A percentile compares a stretch with the other conserved stretches of the same genome.
Conservation (phyloP, 1,139 yeast genomes). For the Taphrina betulina region DNA sequence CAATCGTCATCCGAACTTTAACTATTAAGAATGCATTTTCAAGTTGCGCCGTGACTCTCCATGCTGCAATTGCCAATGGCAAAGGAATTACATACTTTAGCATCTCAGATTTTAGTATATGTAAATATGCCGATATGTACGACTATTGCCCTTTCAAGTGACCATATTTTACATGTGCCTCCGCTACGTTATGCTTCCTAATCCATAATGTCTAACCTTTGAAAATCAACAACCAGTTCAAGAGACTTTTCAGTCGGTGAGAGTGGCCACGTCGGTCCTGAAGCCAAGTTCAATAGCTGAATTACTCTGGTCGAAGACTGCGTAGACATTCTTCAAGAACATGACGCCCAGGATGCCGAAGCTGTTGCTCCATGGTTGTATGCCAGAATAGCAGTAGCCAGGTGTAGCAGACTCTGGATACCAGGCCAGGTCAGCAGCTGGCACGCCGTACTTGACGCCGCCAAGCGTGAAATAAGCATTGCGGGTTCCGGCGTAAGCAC, state of each 20-base stretch:
- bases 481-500: slow-evolving; percentile 17
- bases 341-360: slow-evolving; percentile 62
- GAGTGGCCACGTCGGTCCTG: slow-evolving; percentile 30
- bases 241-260: slow-evolving; percentile 3
- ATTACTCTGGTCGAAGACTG: slow-evolving; percentile 56
- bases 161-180: no score
- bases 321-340: slow-evolving; percentile 65
- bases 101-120: no score
- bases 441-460: slow-evolving; percentile 28
- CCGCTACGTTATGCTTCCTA: no score
- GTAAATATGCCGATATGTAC: no score
- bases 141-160: no score
- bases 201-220: no score
- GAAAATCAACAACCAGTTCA: no score
- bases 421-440: slow-evolving; percentile 33
- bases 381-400: slow-evolving; percentile 20
- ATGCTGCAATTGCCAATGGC: no score
- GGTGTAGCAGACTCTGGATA: slow-evolving; percentile 11
- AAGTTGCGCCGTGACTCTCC: no score
- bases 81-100: no score
- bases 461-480: slow-evolving; percentile 22
- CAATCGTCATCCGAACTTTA: no score
- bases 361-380: slow-evolving; percentile 22
- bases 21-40: no score
- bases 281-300: slow-evolving; percentile 11